Base-by-base conservation (phyloP, 23 red algal genomes). In the Cyanidium caldarium region DNA sequence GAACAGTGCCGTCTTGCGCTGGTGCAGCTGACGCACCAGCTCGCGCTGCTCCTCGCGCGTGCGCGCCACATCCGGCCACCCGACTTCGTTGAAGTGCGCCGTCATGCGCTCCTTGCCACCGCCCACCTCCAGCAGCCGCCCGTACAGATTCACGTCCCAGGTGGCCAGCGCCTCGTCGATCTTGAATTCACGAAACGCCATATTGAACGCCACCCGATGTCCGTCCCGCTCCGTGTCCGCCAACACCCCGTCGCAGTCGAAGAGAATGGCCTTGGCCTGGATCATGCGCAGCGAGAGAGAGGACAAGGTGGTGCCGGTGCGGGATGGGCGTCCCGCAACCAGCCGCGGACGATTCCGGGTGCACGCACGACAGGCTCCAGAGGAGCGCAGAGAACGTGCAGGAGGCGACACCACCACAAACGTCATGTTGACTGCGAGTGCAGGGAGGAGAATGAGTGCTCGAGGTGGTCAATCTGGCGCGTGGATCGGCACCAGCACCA, bases 21-120 rank as follows among this genome's bases (percentile, higher is more conserved):
- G 65, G 69, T 96, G 91, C 35, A 96, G 70, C 31, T 37, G 68
- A 25, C 51, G 68, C 44, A 95, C 90, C 65, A 87, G 39, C 38
- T 71, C 86, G 28, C 36, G 31, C 35, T 44, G 77, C 36, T 42
- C 26, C 3, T 69, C 78, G 12, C 68, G 66, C 1, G 46, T 36
- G 33, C 44, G 57, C 30, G 44, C 68, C 3, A 40, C 44, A 2
- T 42, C 39, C 20, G 91, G 91, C 91, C 91, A 96, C 13, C 83
- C 82, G 23, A 70, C 38, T 35, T 75, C 75, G 25, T 70, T 84
- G 58, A 73, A 96, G 67, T 96, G 80, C 29, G 91, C 83, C 2
- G 79, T 86, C 82, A 96, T 87, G 14, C 91, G 82, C 57, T 96
- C 91, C 65, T 96, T 96, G 40, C 91, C 91, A n/a, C 91, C 91